These are phyloP conservation scores for Tothia fuscella DNA, from an alignment of 2,329 filamentous ascomycete genomes.

Conservation along the genomic window DNA sequence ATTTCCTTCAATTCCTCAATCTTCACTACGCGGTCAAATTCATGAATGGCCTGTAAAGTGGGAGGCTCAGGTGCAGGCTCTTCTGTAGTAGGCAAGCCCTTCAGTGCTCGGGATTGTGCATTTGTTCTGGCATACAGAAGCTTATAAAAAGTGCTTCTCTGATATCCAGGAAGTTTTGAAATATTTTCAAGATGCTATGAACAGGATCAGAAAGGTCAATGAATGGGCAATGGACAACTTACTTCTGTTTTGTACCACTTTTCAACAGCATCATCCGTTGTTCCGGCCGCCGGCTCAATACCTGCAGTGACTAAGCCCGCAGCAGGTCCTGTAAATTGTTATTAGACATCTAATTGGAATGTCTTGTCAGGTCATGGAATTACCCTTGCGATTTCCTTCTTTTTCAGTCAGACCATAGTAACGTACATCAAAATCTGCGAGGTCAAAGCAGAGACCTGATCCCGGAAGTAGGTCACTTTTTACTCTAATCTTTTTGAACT, in stretches of 20 bases:
- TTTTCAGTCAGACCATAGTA: constrained; percentile 16
- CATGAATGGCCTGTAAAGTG: constrained; percentile 20
- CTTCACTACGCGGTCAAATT: constrained; percentile 14
- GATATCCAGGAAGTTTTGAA: constrained; percentile 14
- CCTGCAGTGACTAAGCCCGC: neutral
- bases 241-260: neutral
- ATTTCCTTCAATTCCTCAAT: neutral
- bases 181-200: neutral
- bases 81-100: constrained; percentile 18
- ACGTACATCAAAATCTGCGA: constrained; percentile 21
- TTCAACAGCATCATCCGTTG: neutral
- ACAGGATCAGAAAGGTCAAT: neutral
- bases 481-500: constrained; percentile 24
- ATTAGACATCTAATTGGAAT: too few relatives aligned
- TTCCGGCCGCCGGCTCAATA: neutral
- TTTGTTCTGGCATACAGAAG: constrained; percentile 21
- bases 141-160: constrained; percentile 17
- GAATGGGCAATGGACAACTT: too few relatives aligned
- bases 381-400: constrained; percentile 13
- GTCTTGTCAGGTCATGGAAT: neutral
- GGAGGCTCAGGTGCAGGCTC: constrained; percentile 18
- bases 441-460: constrained; percentile 18
- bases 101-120: constrained; percentile 20
- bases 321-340: constrained; percentile 12
- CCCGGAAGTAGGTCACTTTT: constrained; percentile 22